A percentile compares a stretch with the other conserved stretches of the same genome.
phyloP scores from a whole-genome alignment of 164 flowering plant genomes.

The Umbellularia californica region DNA sequence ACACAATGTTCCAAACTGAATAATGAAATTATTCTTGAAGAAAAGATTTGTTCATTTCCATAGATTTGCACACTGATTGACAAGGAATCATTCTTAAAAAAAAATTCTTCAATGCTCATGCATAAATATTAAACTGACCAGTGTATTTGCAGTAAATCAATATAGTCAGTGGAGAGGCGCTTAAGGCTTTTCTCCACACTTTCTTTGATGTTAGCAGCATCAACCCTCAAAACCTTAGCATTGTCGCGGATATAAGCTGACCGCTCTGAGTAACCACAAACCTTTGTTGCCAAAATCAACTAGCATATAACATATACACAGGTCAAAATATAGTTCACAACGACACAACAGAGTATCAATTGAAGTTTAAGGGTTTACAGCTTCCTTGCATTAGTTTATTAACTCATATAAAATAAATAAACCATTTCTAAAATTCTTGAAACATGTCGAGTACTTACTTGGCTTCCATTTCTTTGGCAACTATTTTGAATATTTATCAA shows the following conservation, averaged over 20 bases:
- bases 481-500: not conserved
- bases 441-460: not conserved
- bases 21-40: not conserved
- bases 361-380: not conserved
- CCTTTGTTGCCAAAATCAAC: constrained; percentile 92
- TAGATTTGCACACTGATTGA: no score
- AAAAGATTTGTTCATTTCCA: not conserved
- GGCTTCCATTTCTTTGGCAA: not conserved
- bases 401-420: not conserved
- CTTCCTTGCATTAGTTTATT: not conserved
- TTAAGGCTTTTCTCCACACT: constrained; percentile 96
- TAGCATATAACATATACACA: constrained; percentile 14
- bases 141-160: constrained; percentile 93
- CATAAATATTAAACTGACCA: constrained; percentile 45
- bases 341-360: not conserved
- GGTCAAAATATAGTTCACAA: not conserved
- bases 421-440: not conserved
- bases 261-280: constrained; percentile 79
- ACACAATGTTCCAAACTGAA: not conserved
- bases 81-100: no score
- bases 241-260: constrained; percentile 64
- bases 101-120: not conserved
- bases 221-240: constrained; percentile 72
- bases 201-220: constrained; percentile 84
- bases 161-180: constrained; percentile 85